Evolutionary conservation across 805 yeast genomes (phyloP).

Genomic region (Candida orba): DNA sequence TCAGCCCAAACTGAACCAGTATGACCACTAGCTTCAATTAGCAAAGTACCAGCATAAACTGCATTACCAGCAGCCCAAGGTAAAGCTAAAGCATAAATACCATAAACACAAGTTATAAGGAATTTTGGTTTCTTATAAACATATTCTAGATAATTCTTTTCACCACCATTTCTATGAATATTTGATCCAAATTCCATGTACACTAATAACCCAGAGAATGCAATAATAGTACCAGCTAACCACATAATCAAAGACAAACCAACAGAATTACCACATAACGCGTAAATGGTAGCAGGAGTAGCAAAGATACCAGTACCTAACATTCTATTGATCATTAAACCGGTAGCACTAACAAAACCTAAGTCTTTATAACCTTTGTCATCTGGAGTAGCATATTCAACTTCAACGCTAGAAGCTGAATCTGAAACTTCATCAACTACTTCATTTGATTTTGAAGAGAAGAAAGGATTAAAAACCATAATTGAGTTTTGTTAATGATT

Average conservation of each 20-base stretch:
- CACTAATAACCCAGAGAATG: conserved; percentile 55
- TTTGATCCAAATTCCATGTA: conserved; percentile 79
- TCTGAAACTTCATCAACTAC: conserved; percentile 2
- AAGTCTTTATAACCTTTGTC: conserved; percentile 37
- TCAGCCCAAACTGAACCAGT: conserved; percentile 70
- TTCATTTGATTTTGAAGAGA: not conserved
- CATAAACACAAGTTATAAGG: conserved; percentile 57
- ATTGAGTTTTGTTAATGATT: too few species aligned
- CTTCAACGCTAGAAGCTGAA: conserved; percentile 9
- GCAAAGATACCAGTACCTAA: conserved; percentile 75
- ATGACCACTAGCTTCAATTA: conserved; percentile 64
- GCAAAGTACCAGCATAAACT: conserved; percentile 71
- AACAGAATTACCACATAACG: conserved; percentile 52
- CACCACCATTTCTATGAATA: conserved; percentile 80
- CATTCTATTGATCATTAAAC: conserved; percentile 60
- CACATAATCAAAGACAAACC: conserved; percentile 68
- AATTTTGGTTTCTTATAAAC: conserved; percentile 63
- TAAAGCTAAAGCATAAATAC: conserved; percentile 62
- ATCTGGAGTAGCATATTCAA: conserved; percentile 27
- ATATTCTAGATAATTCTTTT: conserved; percentile 71
- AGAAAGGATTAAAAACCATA: not conserved
- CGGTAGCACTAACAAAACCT: conserved; percentile 53
- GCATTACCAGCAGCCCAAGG: conserved; percentile 89
- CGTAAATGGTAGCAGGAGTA: conserved; percentile 52
- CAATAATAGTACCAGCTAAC: conserved; percentile 68